Evolutionary conservation across 2,329 filamentous ascomycete genomes (phyloP), one percentile per base, ranked within the genome.

Genomic region (Claviceps purpurea): DNA sequence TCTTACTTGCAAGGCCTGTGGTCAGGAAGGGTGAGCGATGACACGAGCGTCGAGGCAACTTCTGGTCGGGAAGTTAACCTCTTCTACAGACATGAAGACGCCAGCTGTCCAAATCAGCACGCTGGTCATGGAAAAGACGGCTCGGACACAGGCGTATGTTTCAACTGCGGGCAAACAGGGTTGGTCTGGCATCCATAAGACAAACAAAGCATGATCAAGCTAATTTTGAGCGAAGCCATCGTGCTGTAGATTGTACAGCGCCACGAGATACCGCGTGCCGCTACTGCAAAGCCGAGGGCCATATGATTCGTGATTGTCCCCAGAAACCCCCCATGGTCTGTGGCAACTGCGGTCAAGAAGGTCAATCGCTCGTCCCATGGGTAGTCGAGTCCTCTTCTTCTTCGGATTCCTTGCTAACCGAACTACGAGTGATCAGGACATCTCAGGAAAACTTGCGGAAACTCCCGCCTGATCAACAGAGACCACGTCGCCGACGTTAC

Each of bases 231-330:
- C 38, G 0, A 45, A 64, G 65, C 5, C 65, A 65, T 53, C 60
- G 58, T 13, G 64, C 61, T 45, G 63, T 62, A 1, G 68, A 71
- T 3, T 72, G 69, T 30, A 62, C 68, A 4, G 64, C 61, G 41
- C 57, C 65, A 1, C 55, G 59, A 47, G 60, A 62, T 16, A 64
- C 63, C 54, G 51, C 60, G 24, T 76, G 73, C 56, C 65, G 64
- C 38, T 71, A 67, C 56, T 81, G 77, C 65, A 68, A 72, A 52
- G 61, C 77, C 59, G 65, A 70, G 24, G 77, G 76, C 5, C 77
- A 80, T 58, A 67, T 78, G 59, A 69, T 76, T 50, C 73, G 76
- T 20, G 80, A 85, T 50, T 89, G 85, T 57, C 82, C 83, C 1
- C 66, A 74, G 1, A 78, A 77, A 56, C 73, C 75, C 6, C 70